Base-by-base conservation (phyloP, 2,329 filamentous ascomycete genomes). In the Trichoderma citrinoviride region DNA sequence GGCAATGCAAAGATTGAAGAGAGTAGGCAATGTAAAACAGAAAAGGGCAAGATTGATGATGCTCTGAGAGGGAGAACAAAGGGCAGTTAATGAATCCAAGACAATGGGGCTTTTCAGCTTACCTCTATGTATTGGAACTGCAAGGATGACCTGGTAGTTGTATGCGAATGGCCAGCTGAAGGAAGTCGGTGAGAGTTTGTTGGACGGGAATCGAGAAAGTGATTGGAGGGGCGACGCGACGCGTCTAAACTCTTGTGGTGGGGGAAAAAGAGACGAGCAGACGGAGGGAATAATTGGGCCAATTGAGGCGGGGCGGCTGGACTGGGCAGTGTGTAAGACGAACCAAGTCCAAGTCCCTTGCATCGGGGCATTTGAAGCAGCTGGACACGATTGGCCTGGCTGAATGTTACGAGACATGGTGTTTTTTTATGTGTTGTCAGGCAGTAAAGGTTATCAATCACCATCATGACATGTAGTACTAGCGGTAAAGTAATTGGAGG, bases 181-280 rank as follows among this genome's bases (percentile, higher is more conserved):
- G 37, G 49, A 50, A 65, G 56, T 61, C 56, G 63, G 56, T 65
- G 63, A 65, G 53, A 61, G 23, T 7, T 23, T 15, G 21, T 37
- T 47, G 47, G 37, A 46, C 47, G 41, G 56, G 54, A 14, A 14
- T 37, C 33, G 33, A 37, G 33, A 14, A n/a, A n/a, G 14, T 37
- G 61, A 62, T 54, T 64, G 53, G 57, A 66, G 66, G 49, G 66
- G 67, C 66, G 68, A 68, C 73, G 72, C 71, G 74, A 72, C 73
- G 73, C 70, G 46, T 50, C 33, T 21, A 14, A 21, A 10, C 23
- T 23, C 10, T 43, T 15, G 73, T 70, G 68, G 67, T 50, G 50
- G 4, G 41, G 44, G 27, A 29, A 19, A 37, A 25, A 55, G 33
- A 37, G 10, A 14, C 12, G n/a, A n/a, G n/a, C n/a, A n/a, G n/a